Conservation (phyloP, 306 rosid genomes). For the Calophaca sinica region DNA sequence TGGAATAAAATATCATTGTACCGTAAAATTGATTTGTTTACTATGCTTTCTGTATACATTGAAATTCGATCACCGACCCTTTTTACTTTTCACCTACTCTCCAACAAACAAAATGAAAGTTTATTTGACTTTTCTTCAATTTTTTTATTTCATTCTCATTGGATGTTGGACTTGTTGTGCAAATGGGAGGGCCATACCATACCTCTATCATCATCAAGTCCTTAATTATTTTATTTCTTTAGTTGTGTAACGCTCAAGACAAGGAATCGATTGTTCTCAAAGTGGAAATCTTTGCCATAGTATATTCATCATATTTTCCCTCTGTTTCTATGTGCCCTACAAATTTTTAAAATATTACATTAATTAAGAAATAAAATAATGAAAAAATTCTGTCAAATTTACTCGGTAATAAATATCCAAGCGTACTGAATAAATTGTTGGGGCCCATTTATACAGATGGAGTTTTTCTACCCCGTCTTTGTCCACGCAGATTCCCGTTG, state of each 20-base stretch:
- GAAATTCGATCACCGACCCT: slow-evolving; percentile 64
- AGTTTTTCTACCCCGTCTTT: no score
- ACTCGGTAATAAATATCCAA: no score
- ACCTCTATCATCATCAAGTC: slow-evolving; percentile 9
- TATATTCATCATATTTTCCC: slow-evolving; percentile 25
- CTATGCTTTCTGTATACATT: slow-evolving; percentile 31
- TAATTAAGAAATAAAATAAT: no score
- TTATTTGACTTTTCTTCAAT: slow-evolving; percentile 39
- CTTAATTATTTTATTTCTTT: slow-evolving; percentile 28
- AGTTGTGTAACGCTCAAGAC: slow-evolving; percentile 45
- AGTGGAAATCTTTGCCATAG: slow-evolving; percentile 22
- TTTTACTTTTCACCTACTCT: slow-evolving; percentile 60
- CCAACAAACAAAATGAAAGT: slow-evolving; percentile 49
- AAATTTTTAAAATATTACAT: background rate
- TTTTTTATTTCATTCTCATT: slow-evolving; percentile 32
- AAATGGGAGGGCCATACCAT: slow-evolving; percentile 40
- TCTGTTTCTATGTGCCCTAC: slow-evolving; percentile 40
- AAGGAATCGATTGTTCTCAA: slow-evolving; percentile 41
- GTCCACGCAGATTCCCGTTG: no score
- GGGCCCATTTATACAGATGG: no score
- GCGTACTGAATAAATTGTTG: no score
- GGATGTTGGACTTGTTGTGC: slow-evolving; percentile 42
- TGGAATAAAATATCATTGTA: no score
- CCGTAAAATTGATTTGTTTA: no score
- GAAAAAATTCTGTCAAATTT: no score